Percentiles rank a stretch among this genome's conserved stretches.
These are phyloP conservation scores for Miamiensis avidus DNA, from an alignment of 169 alveolate genomes.

Conservation along the genomic window DNA sequence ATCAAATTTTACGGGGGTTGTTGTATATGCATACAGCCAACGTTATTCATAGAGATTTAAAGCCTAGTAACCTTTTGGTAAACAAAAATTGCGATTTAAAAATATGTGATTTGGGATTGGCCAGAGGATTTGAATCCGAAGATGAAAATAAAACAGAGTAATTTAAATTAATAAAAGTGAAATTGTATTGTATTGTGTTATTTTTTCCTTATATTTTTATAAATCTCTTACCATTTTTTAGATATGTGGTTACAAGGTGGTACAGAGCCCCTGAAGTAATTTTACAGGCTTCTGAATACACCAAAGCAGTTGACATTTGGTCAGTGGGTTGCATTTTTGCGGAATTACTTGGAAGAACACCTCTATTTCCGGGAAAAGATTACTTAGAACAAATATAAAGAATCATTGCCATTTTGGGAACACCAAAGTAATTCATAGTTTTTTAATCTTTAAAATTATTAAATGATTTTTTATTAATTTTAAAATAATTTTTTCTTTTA, in stretches of 20 bases:
- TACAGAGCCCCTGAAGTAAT: constrained; percentile 95
- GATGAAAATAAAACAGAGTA: constrained; percentile 52
- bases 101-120: constrained; percentile 89
- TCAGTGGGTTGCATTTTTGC: constrained; percentile 94
- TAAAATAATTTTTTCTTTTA: constrained; percentile 56
- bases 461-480: constrained; percentile 36
- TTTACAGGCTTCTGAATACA: constrained; percentile 84
- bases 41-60: constrained; percentile 86
- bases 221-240: constrained; percentile 47
- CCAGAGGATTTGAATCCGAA: constrained; percentile 75
- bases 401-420: constrained; percentile 81
- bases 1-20: constrained; percentile 84
- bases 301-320: constrained; percentile 94
- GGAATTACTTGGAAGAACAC: constrained; percentile 89
- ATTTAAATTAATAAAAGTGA: constrained; percentile 3
- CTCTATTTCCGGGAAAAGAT: constrained; percentile 93
- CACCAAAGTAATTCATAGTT: constrained; percentile 27
- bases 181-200: not conserved
- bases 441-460: constrained; percentile 6
- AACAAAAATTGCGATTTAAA: constrained; percentile 86
- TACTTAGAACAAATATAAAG: constrained; percentile 90
- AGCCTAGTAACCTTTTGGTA: constrained; percentile 80
- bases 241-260: constrained; percentile 93
- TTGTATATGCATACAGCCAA: constrained; percentile 85
- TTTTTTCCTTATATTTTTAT: not conserved